Evolutionary conservation across 371 early-diverging fungal species (phyloP).

Genomic region (Actinomucor elegans): DNA sequence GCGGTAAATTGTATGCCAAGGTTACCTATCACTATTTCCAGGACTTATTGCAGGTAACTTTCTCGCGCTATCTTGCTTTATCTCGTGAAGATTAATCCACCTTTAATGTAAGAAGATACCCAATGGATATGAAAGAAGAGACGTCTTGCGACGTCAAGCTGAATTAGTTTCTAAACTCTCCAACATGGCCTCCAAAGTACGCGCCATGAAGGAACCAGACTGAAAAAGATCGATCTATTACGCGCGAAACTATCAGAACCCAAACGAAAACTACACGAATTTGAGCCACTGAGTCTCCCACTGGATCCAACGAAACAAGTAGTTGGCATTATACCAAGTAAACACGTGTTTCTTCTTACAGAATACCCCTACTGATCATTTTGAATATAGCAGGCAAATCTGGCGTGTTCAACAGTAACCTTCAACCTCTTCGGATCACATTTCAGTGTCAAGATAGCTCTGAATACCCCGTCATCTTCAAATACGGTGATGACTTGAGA

Average conservation of each 20-base stretch:
- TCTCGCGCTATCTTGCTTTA: not conserved
- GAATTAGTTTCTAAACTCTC: conserved; percentile 79
- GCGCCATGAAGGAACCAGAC: conserved; percentile 77
- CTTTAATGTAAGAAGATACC: conserved; percentile 45
- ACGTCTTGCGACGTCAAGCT: conserved; percentile 77
- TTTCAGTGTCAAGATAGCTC: conserved; percentile 78
- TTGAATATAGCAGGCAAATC: conserved; percentile 82
- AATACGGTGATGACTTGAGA: conserved; percentile 94
- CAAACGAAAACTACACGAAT: conserved; percentile 65
- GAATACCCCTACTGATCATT: too few species aligned
- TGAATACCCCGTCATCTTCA: conserved; percentile 92
- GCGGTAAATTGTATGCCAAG: conserved; percentile 86
- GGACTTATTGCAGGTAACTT: conserved; percentile 60
- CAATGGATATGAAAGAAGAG: conserved; percentile 66
- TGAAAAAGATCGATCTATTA: conserved; percentile 86
- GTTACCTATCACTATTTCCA: conserved; percentile 79
- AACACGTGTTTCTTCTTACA: too few species aligned
- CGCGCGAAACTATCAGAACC: conserved; percentile 76
- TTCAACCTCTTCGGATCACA: conserved; percentile 82
- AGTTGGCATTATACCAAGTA: conserved; percentile 68
- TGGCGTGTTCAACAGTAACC: conserved; percentile 86
- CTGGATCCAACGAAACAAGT: conserved; percentile 87
- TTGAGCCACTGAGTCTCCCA: conserved; percentile 53
- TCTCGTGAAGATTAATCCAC: not conserved
- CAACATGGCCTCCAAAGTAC: conserved; percentile 70